Conservation (phyloP, 2,329 filamentous ascomycete species). For the Aspergillus brasiliensis region DNA sequence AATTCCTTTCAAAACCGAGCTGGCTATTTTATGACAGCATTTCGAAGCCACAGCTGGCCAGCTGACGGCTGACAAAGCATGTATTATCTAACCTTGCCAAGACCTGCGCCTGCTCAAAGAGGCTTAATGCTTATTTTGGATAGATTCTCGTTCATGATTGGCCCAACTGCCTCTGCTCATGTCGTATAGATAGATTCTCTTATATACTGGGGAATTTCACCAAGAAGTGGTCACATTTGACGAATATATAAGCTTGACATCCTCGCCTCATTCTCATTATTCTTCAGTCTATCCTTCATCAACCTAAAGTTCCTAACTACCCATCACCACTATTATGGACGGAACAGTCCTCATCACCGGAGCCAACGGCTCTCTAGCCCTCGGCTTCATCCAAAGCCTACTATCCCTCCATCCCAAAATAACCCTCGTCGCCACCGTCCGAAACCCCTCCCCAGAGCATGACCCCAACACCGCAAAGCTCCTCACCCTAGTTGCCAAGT, state of each 20-base stretch:
- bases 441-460: conserved; percentile 27
- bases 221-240: background rate
- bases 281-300: background rate
- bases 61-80: background rate
- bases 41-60: background rate
- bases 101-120: conserved; percentile 5
- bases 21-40: background rate
- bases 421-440: conserved; percentile 32
- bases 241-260: background rate
- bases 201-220: background rate
- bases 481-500: conserved; percentile 19
- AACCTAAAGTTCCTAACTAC: background rate
- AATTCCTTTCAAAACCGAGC: background rate
- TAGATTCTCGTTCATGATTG: background rate
- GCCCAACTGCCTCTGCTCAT: background rate
- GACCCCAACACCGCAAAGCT: conserved; percentile 33
- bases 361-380: conserved; percentile 37
- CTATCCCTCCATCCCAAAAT: conserved; percentile 25
- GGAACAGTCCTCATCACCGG: conserved; percentile 34
- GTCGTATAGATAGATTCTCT: background rate
- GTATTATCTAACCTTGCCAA: conserved; percentile 1
- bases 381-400: conserved; percentile 30
- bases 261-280: background rate
- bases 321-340: conserved; percentile 12
- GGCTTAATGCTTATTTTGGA: background rate